Base-by-base conservation (phyloP, 495 filamentous ascomycete genomes). In the Penicillium nucicola region DNA sequence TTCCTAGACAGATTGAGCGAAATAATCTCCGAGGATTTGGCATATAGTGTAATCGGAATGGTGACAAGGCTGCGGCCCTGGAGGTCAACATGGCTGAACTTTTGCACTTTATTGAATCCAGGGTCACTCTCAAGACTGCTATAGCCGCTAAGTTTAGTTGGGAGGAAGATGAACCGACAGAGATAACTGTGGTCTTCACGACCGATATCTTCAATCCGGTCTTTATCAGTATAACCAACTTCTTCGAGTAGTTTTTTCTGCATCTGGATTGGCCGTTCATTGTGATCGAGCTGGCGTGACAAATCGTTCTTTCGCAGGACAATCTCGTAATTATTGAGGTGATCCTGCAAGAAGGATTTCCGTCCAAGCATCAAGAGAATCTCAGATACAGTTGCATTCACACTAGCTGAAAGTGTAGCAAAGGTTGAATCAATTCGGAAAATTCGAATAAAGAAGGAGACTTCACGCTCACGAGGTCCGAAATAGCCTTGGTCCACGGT, bases 161-260 rank as follows among this genome's bases (percentile, higher is more conserved):
- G 90, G 42, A 96, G 75, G 65, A 97, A 99, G 19, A 90, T 88
- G 70, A 97, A 97, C 7, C 93, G 89, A 59, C 92, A 92, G 6
- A 99, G 77, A 57, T 97, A 97, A 59, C 91, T 92, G 67, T 97
- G 95, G 67, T 99, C 93, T 65, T 99, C 93, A 37, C 93, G 83
- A n/a, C 93, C 93, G 44, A 99, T 84, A 50, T 97, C 93, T 60
- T 97, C 92, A 35, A 97, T 83, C 33, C 81, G 82, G 62, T 99
- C 95, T 18, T 82, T 83, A 23, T 86, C 79, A n/a, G 85, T 86
- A 62, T 96, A 98, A 11, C 93, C 93, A 25, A 90, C 87, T 68
- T 97, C 89, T 67, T 96, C 87, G 7, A 99, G 77, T 20, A 99
- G 77, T 23, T 85, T 82, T 67, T 96, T 97, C 62, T 99, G 95